A percentile compares a stretch with the other conserved stretches of the same genome.
Evolutionary conservation across 495 filamentous ascomycete species (phyloP).

Genomic region (Penicillium canariense): DNA sequence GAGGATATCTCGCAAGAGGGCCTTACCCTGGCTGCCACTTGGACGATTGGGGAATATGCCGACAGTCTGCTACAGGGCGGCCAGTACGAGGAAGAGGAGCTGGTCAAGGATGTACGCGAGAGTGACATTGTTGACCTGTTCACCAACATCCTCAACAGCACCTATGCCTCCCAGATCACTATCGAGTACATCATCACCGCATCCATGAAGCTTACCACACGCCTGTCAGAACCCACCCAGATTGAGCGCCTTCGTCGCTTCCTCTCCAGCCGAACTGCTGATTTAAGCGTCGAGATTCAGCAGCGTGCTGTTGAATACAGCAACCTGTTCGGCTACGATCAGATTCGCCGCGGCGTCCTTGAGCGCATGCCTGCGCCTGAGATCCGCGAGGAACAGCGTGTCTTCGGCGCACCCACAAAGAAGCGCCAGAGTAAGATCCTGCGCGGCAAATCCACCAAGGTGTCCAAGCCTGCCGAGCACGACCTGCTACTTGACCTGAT

Average conservation of each 20-base stretch:
- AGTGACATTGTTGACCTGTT: constrained; percentile 90
- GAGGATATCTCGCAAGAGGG: constrained; percentile 97
- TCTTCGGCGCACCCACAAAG: constrained; percentile 79
- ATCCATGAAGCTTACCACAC: constrained; percentile 90
- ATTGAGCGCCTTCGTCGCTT: constrained; percentile 80
- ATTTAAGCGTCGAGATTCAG: constrained; percentile 91
- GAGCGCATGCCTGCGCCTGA: constrained; percentile 98
- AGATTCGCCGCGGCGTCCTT: constrained; percentile 83
- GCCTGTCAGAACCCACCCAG: constrained; percentile 77
- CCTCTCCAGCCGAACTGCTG: constrained; percentile 69
- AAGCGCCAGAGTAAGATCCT: constrained; percentile 71
- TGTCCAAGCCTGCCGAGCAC: constrained; percentile 77
- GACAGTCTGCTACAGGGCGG: constrained; percentile 84
- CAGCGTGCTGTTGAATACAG: constrained; percentile 93
- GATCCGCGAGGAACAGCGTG: constrained; percentile 88
- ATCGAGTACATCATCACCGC: constrained; percentile 95
- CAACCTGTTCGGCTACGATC: constrained; percentile 86
- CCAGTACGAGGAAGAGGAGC: constrained; percentile 91
- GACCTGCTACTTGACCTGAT: constrained; percentile 91
- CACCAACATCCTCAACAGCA: constrained; percentile 86
- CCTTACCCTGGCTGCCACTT: constrained; percentile 88
- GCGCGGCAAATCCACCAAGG: constrained; percentile 71
- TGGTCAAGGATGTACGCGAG: constrained; percentile 86
- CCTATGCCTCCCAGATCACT: constrained; percentile 82
- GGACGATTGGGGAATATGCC: constrained; percentile 97